Base-by-base conservation (phyloP, 2,329 filamentous ascomycete genomes). In the Clarireedia paspali region DNA sequence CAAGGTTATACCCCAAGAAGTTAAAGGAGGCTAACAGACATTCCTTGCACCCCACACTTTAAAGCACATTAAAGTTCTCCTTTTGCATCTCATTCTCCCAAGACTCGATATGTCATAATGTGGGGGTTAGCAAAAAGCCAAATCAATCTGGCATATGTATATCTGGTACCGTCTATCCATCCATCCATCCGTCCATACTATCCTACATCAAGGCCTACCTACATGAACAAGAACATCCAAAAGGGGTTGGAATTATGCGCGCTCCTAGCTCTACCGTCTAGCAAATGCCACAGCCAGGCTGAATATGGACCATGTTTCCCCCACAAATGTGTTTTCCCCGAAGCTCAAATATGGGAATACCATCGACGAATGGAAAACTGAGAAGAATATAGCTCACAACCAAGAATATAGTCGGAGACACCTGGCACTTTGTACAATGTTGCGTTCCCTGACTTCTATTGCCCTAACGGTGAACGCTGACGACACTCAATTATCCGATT, bases 391-490 rank as follows among this genome's bases (percentile, higher is more conserved):
- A 38, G 14, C 23, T 55, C 44, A 39, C 47, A 27, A 42, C 36
- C 38, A 47, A 26, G 14, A 55, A 44, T 17, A 44, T 55, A 34
- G 42, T 45, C 47, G 26, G 42, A 42, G 36, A 45, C 26, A 7
- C 20, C 50, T 36, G 26, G 47, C 46, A 50, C 42, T 46, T 45
- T 26, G 53, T 55, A 40, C 47, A 30, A 54, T 54, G 34, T 54
- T 54, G n/a, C 52, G 38, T 49, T 54, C 52, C 40, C 45, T 48
- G 24, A 20, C 45, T 30, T 50, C 42, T 50, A 34, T 38, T 55
- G 47, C 53, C 46, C 46, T 55, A 44, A 55, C 53, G 45, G 30
- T 50, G 47, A 24, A 54, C 46, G 36, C 53, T 50, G 53, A 50
- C 44, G 53, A 42, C 46, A 30, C 36, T 36, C 12, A 14, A 2